phyloP scores from a whole-genome alignment of 2,329 filamentous ascomycete species.

The Lachnellula subtilissima region DNA sequence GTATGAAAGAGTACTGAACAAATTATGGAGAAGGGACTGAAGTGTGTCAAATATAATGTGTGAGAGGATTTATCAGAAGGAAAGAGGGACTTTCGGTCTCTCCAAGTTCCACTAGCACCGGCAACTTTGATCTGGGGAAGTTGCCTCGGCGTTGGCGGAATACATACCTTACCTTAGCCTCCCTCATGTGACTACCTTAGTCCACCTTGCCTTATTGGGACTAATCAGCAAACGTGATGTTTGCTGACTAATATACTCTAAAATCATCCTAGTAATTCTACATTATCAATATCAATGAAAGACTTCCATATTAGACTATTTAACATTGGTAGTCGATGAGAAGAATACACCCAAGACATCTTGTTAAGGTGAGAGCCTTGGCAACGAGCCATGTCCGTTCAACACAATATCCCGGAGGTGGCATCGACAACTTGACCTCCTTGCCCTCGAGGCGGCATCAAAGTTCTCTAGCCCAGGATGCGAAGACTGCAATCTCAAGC shows the following conservation, averaged over 20 bases:
- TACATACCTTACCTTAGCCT: background rate
- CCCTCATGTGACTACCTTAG: background rate
- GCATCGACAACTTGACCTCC: background rate
- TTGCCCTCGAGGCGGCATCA: background rate
- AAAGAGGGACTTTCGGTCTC: conserved; percentile 4
- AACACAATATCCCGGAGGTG: background rate
- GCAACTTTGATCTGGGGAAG: conserved; percentile 23
- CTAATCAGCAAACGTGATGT: background rate
- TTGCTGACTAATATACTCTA: background rate
- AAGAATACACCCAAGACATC: background rate
- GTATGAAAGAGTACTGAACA: background rate
- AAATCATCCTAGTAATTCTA: background rate
- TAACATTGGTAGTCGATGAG: conserved; percentile 10
- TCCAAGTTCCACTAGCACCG: background rate
- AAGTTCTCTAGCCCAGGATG: conserved; percentile 1
- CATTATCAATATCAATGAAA: background rate
- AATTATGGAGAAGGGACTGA: conserved; percentile 1
- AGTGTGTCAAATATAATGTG: background rate
- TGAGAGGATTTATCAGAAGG: conserved; percentile 2
- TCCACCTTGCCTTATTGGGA: background rate
- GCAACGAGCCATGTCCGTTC: background rate
- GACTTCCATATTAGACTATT: background rate
- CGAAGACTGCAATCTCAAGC: background rate
- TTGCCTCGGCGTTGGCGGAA: conserved; percentile 24
- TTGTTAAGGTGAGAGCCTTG: conserved; percentile 1